Evolutionary conservation across 768 basidiomycete genomes (phyloP).

Genomic region (Botryobasidium botryosum): DNA sequence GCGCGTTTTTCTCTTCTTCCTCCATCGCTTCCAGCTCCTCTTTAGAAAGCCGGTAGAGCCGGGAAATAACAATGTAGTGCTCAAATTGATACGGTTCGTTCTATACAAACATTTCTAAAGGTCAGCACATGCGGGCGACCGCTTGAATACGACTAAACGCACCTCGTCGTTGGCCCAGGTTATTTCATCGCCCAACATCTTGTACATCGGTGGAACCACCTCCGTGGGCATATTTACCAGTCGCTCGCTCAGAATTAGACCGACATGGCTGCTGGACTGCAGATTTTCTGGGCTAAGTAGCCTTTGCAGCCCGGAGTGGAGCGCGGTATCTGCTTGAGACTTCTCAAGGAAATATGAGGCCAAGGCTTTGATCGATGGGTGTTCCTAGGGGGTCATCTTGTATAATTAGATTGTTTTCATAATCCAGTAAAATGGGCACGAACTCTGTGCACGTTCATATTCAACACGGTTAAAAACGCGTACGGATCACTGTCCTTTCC

Average conservation of each 20-base stretch:
- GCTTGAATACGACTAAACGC: conserved; percentile 12
- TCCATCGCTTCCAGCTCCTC: conserved; percentile 42
- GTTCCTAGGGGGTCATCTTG: conserved; percentile 33
- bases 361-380: conserved; percentile 53
- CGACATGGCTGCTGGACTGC: conserved; percentile 39
- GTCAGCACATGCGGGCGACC: neutral
- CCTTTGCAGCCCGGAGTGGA: conserved; percentile 36
- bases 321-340: conserved; percentile 29
- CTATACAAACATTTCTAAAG: conserved; percentile 15
- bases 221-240: conserved; percentile 94
- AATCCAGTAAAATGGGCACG: conserved; percentile 13
- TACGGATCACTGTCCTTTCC: conserved; percentile 81
- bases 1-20: conserved; percentile 17
- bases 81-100: conserved; percentile 52
- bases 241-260: conserved; percentile 72
- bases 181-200: conserved; percentile 76
- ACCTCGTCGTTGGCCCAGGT: conserved; percentile 51
- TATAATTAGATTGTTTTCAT: neutral
- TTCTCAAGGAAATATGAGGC: conserved; percentile 53
- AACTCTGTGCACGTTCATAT: conserved; percentile 54
- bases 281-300: conserved; percentile 28
- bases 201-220: conserved; percentile 81
- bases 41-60: conserved; percentile 55
- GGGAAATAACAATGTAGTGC: conserved; percentile 59
- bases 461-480: conserved; percentile 70